Base-by-base conservation (phyloP, 2,329 filamentous ascomycete genomes). In the Proliferodiscus dingleyae region DNA sequence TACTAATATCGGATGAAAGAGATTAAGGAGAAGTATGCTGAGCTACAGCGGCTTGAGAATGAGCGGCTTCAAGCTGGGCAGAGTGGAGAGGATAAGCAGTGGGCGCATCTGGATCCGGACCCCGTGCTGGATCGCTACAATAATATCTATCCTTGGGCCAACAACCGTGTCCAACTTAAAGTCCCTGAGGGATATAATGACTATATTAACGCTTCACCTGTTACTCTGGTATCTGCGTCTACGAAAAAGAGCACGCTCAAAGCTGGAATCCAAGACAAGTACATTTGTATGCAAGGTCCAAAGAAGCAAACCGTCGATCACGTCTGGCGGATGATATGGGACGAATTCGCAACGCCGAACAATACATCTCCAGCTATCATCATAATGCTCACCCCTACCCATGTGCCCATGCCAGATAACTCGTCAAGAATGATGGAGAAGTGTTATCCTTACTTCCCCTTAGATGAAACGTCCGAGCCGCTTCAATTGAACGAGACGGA, bases 321-420 rank as follows among this genome's bases (percentile, higher is more conserved):
- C 61, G 87, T 95, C 54, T 98, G 91, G 87, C 87, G 93, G 61
- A 98, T 98, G 93, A 74, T 96, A 28, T 87, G 87, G 64, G 83
- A 94, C 60, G 88, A 94, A 66, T 41, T 62, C 8, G 48, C 57
- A 10, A 53, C 49, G 16, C 59, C 59, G 10, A 57, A 58, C 41
- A 80, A 74, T n/a, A 67, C 68, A 21, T 81, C 83, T 37, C 80
- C 85, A 2, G 89, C 81, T 1, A 88, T 97, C 46, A 84, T 97
- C 43, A 83, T 97, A 46, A 96, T 97, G 87, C 78, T 98, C 51
- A 98, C 91, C 2, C 88, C 89, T 63, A 91, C 89, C 21, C 76
- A 87, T 61, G 91, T 46, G 10, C 54, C 58, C 22, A 49, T 52
- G 33, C 57, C 58, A 11, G 45, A 50, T 38, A 55, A 59, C 30